Conservation (phyloP, 306 rosid genomes). For the Malus asiatica region DNA sequence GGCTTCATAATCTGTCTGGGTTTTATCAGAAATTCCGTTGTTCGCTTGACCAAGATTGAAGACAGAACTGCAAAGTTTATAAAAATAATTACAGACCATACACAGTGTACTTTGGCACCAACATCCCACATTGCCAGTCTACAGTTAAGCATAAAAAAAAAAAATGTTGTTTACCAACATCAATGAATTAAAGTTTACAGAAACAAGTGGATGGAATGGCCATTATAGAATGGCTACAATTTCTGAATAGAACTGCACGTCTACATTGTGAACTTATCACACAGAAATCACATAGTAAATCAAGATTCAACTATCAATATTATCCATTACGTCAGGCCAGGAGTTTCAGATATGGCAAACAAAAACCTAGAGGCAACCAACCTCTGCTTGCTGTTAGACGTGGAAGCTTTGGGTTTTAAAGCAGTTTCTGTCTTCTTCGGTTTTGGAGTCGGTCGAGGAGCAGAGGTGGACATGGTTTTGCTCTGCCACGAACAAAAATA, state of each 20-base stretch:
- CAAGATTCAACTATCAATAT: neutral
- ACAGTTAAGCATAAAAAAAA: neutral
- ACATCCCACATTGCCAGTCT: slow-evolving; percentile 7
- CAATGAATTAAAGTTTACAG: neutral
- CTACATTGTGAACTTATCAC: neutral
- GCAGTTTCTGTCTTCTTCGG: slow-evolving; percentile 58
- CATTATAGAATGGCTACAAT: neutral
- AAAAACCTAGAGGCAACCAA: slow-evolving; percentile 23
- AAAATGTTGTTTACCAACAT: neutral
- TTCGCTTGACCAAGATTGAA: slow-evolving; percentile 50
- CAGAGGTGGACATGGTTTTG: slow-evolving; percentile 31
- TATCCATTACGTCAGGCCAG: slow-evolving; percentile 5
- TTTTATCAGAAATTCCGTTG: slow-evolving; percentile 25
- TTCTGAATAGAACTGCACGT: neutral
- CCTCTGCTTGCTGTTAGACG: slow-evolving; percentile 75
- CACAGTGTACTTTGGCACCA: slow-evolving; percentile 11
- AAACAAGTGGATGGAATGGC: neutral
- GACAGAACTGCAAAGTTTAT: slow-evolving; percentile 42
- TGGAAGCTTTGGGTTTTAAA: slow-evolving; percentile 54
- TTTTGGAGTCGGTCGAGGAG: slow-evolving; percentile 57
- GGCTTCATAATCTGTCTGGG: slow-evolving; percentile 54
- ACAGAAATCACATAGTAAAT: neutral
- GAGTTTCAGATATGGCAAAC: slow-evolving; percentile 9
- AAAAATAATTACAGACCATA: slow-evolving; percentile 8
- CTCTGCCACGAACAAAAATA: slow-evolving; percentile 31